phyloP scores from a whole-genome alignment of 106 monocot species.

The Dactylorhiza incarnata region DNA sequence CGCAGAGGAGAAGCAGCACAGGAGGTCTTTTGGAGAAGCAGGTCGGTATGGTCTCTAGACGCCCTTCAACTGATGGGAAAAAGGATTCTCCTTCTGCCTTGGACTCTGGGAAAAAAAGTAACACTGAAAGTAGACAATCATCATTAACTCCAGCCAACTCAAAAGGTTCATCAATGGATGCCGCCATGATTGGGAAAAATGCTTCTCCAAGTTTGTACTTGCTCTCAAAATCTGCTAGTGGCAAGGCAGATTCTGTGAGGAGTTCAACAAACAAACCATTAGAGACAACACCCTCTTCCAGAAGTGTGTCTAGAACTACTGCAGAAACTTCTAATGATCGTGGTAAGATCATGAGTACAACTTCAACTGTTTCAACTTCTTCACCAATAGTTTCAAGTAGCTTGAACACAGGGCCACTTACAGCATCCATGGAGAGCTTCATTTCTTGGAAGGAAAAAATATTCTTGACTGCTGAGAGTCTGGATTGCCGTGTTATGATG shows the following conservation, averaged over 20 bases:
- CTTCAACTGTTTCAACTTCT: slow-evolving; percentile 39
- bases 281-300: slow-evolving; percentile 28
- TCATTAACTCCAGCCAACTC: slow-evolving; percentile 33
- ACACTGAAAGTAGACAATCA: slow-evolving; percentile 22
- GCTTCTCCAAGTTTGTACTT: slow-evolving; percentile 13
- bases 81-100: slow-evolving; percentile 27
- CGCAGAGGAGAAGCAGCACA: slow-evolving; percentile 64
- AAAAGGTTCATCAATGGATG: slow-evolving; percentile 7
- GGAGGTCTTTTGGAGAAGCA: slow-evolving; percentile 30
- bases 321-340: slow-evolving; percentile 22
- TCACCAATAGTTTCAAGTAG: slow-evolving; percentile 36
- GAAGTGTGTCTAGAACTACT: slow-evolving; percentile 24
- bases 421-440: slow-evolving; percentile 46
- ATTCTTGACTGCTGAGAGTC: slow-evolving; percentile 32
- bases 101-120: slow-evolving; percentile 24
- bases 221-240: slow-evolving; percentile 13
- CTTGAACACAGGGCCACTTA: slow-evolving; percentile 28
- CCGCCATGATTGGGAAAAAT: slow-evolving; percentile 16
- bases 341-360: slow-evolving; percentile 26
- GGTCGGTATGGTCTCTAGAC: slow-evolving; percentile 6
- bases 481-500: slow-evolving; percentile 69
- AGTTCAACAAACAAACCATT: slow-evolving; percentile 34
- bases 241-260: slow-evolving; percentile 18
- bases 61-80: slow-evolving; percentile 12
- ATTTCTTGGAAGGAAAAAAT: slow-evolving; percentile 36